Conservation (phyloP, 352 stramenopile species). For the Halophytophthora batemanensis region DNA sequence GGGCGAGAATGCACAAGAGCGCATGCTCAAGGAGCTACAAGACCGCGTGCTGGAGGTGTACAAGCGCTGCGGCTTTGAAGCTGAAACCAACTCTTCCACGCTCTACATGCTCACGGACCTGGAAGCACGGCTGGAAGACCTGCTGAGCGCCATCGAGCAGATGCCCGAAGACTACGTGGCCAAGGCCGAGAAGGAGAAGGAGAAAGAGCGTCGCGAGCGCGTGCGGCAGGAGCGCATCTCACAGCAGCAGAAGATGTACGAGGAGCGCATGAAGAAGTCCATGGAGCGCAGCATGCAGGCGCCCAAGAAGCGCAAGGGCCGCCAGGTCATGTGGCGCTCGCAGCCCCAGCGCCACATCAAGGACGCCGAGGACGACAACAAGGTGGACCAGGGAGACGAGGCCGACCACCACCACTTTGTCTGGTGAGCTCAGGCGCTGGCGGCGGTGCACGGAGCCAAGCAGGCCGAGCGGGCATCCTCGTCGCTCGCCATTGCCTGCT, state of each 20-base stretch:
- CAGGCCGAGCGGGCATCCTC: too few species aligned
- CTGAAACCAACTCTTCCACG: slow-evolving; percentile 88
- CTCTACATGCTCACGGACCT: slow-evolving; percentile 94
- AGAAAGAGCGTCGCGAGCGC: slow-evolving; percentile 91
- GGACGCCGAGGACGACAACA: slow-evolving; percentile 74
- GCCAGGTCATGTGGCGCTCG: slow-evolving; percentile 92
- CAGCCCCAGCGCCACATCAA: slow-evolving; percentile 76
- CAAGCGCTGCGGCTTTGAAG: slow-evolving; percentile 91
- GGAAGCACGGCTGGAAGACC: slow-evolving; percentile 88
- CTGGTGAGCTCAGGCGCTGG: slow-evolving; percentile 57
- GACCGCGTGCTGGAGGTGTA: slow-evolving; percentile 89
- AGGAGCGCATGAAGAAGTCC: slow-evolving; percentile 92
- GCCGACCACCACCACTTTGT: slow-evolving; percentile 84
- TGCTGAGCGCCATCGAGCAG: slow-evolving; percentile 89
- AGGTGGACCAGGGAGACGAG: slow-evolving; percentile 78
- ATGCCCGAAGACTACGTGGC: slow-evolving; percentile 94
- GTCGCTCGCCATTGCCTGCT: too few species aligned
- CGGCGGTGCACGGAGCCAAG: neutral
- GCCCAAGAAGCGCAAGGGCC: slow-evolving; percentile 90
- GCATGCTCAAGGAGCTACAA: slow-evolving; percentile 87
- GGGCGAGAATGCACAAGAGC: slow-evolving; percentile 86
- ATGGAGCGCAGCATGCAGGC: slow-evolving; percentile 93
- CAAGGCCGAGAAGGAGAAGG: slow-evolving; percentile 94
- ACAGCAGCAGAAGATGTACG: slow-evolving; percentile 92
- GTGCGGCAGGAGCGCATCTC: slow-evolving; percentile 90